phyloP scores from a whole-genome alignment of 306 rosid species.

The Quercus gilva region DNA sequence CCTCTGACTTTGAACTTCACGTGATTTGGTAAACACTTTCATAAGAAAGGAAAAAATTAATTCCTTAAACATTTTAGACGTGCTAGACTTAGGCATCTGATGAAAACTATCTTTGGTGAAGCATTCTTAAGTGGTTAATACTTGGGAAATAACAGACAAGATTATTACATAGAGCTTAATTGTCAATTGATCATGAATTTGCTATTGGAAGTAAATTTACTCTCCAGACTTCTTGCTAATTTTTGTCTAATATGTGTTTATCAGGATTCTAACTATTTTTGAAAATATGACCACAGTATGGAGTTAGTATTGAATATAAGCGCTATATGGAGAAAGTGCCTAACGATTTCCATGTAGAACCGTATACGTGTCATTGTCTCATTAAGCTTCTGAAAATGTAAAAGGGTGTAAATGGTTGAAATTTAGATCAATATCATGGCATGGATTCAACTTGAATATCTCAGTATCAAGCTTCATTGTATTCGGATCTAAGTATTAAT shows the following conservation, averaged over 20 bases:
- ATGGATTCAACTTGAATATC: no score
- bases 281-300: no score
- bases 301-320: no score
- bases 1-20: background rate
- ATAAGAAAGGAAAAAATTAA: background rate
- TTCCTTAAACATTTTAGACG: background rate
- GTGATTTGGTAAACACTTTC: background rate
- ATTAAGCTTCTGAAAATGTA: no score
- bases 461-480: no score
- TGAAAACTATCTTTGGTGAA: background rate
- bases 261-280: background rate
- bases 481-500: no score
- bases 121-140: background rate
- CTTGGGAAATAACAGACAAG: background rate
- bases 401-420: no score
- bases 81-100: background rate
- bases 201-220: background rate
- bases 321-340: no score
- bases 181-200: background rate
- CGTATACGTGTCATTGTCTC: no score
- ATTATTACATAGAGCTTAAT: background rate
- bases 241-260: background rate
- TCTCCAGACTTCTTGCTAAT: background rate
- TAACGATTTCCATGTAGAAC: no score
- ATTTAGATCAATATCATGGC: no score